Conservation (phyloP, 192 early-diverging fungal species). For the Helicostylum pulchrum region DNA sequence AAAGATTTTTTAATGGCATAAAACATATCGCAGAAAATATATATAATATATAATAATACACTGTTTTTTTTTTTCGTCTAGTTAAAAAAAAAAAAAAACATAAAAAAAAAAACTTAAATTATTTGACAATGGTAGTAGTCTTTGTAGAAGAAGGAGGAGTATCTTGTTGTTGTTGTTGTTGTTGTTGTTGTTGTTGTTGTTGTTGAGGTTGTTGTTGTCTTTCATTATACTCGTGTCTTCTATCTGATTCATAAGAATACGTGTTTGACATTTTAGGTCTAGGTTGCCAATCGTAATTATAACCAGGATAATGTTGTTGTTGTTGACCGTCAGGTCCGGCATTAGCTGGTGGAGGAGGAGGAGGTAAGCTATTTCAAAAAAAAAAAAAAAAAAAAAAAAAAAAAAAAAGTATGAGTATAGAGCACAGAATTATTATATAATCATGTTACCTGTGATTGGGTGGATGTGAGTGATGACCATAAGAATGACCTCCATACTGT, state of each 20-base stretch:
- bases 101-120: neutral
- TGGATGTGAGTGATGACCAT: conserved; percentile 4
- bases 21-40: too few species aligned
- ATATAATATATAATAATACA: too few species aligned
- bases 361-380: conserved; percentile 3
- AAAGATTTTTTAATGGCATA: too few species aligned
- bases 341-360: neutral
- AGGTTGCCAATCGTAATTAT: conserved; percentile 11
- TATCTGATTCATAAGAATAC: conserved; percentile 11
- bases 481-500: neutral
- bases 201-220: conserved; percentile 1
- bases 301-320: neutral
- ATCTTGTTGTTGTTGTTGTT: too few species aligned
- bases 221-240: conserved; percentile 12
- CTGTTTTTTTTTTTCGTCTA: too few species aligned
- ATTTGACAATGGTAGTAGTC: conserved; percentile 1
- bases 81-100: conserved; percentile 3
- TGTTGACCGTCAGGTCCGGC: neutral
- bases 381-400: neutral
- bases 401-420: neutral
- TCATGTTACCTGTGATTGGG: neutral
- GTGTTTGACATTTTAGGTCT: neutral
- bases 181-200: too few species aligned
- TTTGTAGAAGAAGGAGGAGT: too few species aligned
- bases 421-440: neutral